Base-by-base conservation (phyloP, 2,329 filamentous ascomycete genomes). In the Pseudogymnoascus sp. region DNA sequence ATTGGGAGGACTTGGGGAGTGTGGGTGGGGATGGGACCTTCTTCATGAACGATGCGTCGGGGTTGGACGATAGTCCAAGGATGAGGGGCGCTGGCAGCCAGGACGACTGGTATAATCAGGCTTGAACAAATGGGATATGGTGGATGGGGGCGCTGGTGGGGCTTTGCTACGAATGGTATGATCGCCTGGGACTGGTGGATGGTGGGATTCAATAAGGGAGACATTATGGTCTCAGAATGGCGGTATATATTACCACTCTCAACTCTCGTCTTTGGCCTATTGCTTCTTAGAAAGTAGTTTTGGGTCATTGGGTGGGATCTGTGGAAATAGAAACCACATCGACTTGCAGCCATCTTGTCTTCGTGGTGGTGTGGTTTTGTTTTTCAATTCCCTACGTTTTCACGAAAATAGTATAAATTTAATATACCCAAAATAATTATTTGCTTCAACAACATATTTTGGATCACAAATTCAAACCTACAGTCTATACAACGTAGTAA, bases 1-100 rank as follows among this genome's bases (percentile, higher is more conserved):
- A 85, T 63, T 89, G 86, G 85, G 76, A 76, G 62, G 67, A 61
- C 2, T 57, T 62, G 8, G 61, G 40, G 9, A 23, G 28, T 44
- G 61, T 44, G 15, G 26, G 21, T 19, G 61, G 61, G 4, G 61
- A 44, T 15, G 33, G 33, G 2, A 6, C 13, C 4, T 61, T 61
- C 38, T 61, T 61, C 19, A 61, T 40, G 33, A 13, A 13, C 13
- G 59, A 61, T 26, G 13, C 33, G 9, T 40, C 59, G 13, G 59
- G 33, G 15, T 61, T 61, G 35, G 59, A 40, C 19, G 59, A 61
- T 26, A 61, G 59, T 40, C 38, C 59, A 15, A 40, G 59, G 35
- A 40, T 40, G 33, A 15, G 33, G 33, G 59, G 21, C 4, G 17
- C 59, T 17, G 38, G 33, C 13, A 26, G 11, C 35, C 59, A 61